Percentiles rank a stretch among this genome's conserved stretches.
phyloP scores from a whole-genome alignment of 2,329 filamentous ascomycete species.

The Talaromyces islandicus region DNA sequence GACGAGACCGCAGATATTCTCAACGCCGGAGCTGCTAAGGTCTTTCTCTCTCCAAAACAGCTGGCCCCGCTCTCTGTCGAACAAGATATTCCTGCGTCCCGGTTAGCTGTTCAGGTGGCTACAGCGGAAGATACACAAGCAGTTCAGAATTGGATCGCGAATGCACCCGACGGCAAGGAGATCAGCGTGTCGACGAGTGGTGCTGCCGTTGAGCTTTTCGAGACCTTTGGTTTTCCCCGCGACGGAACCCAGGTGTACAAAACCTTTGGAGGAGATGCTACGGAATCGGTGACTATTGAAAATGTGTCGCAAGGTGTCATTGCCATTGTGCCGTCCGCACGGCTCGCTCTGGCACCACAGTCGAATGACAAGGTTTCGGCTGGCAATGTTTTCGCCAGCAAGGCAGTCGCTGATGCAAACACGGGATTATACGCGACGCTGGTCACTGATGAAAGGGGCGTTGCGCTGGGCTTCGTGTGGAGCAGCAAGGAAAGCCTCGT shows the following conservation, averaged over 20 bases:
- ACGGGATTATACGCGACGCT: slow-evolving; percentile 85
- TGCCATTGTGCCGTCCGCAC: slow-evolving; percentile 66
- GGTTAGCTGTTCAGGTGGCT: slow-evolving; percentile 51
- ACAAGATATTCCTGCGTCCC: slow-evolving; percentile 47
- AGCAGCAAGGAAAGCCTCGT: slow-evolving; percentile 85
- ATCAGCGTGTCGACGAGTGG: slow-evolving; percentile 29
- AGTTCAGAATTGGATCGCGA: slow-evolving; percentile 35
- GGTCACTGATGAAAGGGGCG: slow-evolving; percentile 80
- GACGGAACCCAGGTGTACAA: slow-evolving; percentile 38
- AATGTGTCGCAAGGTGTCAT: slow-evolving; percentile 50
- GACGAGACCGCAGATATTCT: slow-evolving; percentile 76
- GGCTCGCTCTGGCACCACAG: slow-evolving; percentile 62
- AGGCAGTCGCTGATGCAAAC: slow-evolving; percentile 72
- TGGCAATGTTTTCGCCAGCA: slow-evolving; percentile 64
- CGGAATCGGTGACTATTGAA: slow-evolving; percentile 44
- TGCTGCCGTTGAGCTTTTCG: slow-evolving; percentile 33
- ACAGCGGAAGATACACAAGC: slow-evolving; percentile 31
- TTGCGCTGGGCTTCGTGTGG: slow-evolving; percentile 85
- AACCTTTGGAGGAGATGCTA: slow-evolving; percentile 30
- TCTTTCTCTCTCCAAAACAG: slow-evolving; percentile 71
- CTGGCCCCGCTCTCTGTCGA: slow-evolving; percentile 50
- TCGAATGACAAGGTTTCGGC: slow-evolving; percentile 57
- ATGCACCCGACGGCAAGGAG: slow-evolving; percentile 30
- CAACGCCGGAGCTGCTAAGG: slow-evolving; percentile 75
- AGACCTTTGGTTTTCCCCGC: slow-evolving; percentile 31